Conservation (phyloP, 495 filamentous ascomycete genomes). For the Penicillium atrosanguineum region DNA sequence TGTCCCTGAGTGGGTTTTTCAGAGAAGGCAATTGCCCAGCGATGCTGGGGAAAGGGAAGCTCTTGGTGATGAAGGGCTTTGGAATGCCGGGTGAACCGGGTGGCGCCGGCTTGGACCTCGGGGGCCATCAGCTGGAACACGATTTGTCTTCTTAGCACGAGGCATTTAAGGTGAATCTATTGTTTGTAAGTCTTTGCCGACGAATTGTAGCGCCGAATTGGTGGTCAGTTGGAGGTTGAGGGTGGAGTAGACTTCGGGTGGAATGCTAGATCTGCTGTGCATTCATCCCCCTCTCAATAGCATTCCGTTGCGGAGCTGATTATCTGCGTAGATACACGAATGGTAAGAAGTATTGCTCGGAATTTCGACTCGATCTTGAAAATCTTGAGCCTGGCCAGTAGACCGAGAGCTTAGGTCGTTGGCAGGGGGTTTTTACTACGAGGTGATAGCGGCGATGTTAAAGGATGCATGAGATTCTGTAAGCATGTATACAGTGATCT, state of each 20-base stretch:
- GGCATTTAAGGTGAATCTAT: neutral
- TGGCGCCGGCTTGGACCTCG: neutral
- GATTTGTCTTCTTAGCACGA: neutral
- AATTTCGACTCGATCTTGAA: neutral
- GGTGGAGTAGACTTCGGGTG: neutral
- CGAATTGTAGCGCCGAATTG: neutral
- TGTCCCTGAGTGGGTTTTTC: conserved; percentile 2
- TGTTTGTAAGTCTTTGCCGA: neutral
- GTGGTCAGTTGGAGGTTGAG: neutral
- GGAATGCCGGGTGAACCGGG: conserved; percentile 13
- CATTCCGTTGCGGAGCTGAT: conserved; percentile 19
- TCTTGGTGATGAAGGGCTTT: neutral
- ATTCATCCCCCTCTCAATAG: conserved; percentile 14
- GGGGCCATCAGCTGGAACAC: neutral
- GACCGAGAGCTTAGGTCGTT: neutral
- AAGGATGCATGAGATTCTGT: neutral
- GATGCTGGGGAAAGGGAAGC: conserved; percentile 3
- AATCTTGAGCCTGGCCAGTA: neutral
- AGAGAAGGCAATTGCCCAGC: neutral
- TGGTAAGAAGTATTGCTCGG: neutral
- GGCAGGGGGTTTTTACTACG: conserved; percentile 1
- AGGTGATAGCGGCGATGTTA: neutral
- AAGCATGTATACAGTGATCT: conserved; percentile 12
- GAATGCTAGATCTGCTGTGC: conserved; percentile 13
- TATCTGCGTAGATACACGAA: neutral